Conservation (phyloP, 1,139 yeast genomes). For the Zygosaccharomyces pseudobailii region DNA sequence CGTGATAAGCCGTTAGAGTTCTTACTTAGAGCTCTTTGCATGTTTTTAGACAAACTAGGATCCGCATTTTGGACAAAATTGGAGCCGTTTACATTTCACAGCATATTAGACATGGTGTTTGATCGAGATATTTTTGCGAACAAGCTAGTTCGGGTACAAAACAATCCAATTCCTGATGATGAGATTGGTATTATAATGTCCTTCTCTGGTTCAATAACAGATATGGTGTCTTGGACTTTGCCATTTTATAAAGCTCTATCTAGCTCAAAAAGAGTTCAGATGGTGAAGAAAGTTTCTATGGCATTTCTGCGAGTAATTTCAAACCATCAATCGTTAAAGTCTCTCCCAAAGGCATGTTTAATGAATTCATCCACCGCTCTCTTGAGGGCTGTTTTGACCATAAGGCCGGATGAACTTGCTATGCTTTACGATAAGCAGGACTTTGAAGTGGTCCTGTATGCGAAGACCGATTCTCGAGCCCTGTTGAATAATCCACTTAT, state of each 20-base stretch:
- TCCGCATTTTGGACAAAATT: conserved; percentile 48
- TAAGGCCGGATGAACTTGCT: conserved; percentile 28
- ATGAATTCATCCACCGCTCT: conserved; percentile 34
- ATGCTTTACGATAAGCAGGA: conserved; percentile 24
- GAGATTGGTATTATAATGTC: conserved; percentile 32
- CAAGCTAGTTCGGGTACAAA: conserved; percentile 25
- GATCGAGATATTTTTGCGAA: conserved; percentile 25
- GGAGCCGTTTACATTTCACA: conserved; percentile 48
- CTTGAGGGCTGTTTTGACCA: conserved; percentile 28
- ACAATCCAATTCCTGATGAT: conserved; percentile 25
- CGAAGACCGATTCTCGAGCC: conserved; percentile 44
- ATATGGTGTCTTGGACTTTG: conserved; percentile 35
- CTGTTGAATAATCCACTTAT: conserved; percentile 36
- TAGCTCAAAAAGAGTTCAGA: conserved; percentile 31
- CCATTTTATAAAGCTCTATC: conserved; percentile 33
- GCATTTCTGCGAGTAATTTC: conserved; percentile 31
- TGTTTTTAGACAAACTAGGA: conserved; percentile 41
- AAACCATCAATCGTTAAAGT: conserved; percentile 20
- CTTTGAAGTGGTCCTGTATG: conserved; percentile 38
- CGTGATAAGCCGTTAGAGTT: conserved; percentile 52
- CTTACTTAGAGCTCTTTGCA: conserved; percentile 44
- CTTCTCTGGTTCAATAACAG: conserved; percentile 29
- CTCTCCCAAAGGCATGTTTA: conserved; percentile 33
- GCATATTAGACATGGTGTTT: conserved; percentile 50
- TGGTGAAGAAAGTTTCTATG: conserved; percentile 34